phyloP scores from a whole-genome alignment of 2,329 filamentous ascomycete species.

The Cercospora janseana region DNA sequence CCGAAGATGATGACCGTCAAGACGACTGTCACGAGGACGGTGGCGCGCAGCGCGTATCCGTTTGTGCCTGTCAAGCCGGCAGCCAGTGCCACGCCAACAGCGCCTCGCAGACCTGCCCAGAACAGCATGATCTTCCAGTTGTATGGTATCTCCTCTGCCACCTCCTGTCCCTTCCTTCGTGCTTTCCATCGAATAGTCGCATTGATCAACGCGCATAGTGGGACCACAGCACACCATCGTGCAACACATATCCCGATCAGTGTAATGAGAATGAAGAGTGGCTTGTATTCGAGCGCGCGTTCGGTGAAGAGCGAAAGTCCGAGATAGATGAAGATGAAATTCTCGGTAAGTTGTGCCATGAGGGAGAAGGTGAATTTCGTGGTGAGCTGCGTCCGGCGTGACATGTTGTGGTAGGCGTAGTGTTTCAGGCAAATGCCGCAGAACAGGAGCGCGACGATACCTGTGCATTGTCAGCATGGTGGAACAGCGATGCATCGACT shows the following conservation, averaged over 20 bases:
- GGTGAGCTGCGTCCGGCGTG: slow-evolving; percentile 89
- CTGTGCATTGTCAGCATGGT: slow-evolving; percentile 45
- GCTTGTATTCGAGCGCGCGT: slow-evolving; percentile 82
- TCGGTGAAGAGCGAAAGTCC: slow-evolving; percentile 94
- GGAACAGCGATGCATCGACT: not conserved
- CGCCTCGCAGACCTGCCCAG: slow-evolving; percentile 93
- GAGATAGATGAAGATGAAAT: slow-evolving; percentile 99
- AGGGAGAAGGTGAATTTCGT: slow-evolving; percentile 98
- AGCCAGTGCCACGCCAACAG: slow-evolving; percentile 90
- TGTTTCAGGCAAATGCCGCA: slow-evolving; percentile 98
- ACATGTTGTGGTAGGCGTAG: slow-evolving; percentile 99
- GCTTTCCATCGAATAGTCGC: slow-evolving; percentile 87
- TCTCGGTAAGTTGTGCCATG: slow-evolving; percentile 91
- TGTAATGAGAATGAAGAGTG: slow-evolving; percentile 90
- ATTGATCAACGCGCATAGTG: slow-evolving; percentile 84
- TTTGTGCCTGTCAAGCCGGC: slow-evolving; percentile 74
- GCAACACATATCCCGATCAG: slow-evolving; percentile 88
- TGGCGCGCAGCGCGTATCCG: slow-evolving; percentile 79
- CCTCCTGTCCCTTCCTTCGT: slow-evolving; percentile 69
- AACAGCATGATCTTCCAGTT: slow-evolving; percentile 99
- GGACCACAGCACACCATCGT: slow-evolving; percentile 91
- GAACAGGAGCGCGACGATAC: slow-evolving; percentile 94
- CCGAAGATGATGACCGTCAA: slow-evolving; percentile 98
- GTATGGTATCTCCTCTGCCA: slow-evolving; percentile 84
- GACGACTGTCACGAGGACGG: slow-evolving; percentile 95